These are phyloP conservation scores for Alternaria gaisen DNA, from an alignment of 2,329 filamentous ascomycete species.

Conservation along the genomic window DNA sequence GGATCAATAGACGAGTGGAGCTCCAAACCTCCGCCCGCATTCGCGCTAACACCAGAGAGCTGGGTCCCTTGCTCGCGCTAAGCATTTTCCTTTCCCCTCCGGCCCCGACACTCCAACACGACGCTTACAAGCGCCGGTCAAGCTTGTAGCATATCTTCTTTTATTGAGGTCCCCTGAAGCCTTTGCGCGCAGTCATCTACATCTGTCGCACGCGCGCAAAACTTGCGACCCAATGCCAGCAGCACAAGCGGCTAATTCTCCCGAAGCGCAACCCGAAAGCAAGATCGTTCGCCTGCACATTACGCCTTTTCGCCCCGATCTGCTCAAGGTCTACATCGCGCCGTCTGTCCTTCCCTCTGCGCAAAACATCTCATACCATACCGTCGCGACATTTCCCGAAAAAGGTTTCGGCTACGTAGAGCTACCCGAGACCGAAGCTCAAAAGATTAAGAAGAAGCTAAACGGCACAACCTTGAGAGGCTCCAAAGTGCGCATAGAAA, in stretches of 20 bases:
- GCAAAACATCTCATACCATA: constrained; percentile 87
- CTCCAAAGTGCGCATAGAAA: constrained; percentile 83
- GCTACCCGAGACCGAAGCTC: constrained; percentile 79
- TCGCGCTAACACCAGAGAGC: constrained; percentile 24
- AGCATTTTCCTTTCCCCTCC: constrained; percentile 47
- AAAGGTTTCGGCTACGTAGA: constrained; percentile 90
- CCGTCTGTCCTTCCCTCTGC: constrained; percentile 71
- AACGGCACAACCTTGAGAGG: constrained; percentile 88
- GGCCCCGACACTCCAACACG: constrained; percentile 18
- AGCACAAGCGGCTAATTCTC: constrained; percentile 36
- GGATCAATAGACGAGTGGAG: constrained; percentile 15
- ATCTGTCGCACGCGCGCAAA: constrained; percentile 27
- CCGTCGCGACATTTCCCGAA: constrained; percentile 86
- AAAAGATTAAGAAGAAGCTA: constrained; percentile 90
- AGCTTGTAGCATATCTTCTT: constrained; percentile 12
- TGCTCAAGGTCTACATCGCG: constrained; percentile 77
- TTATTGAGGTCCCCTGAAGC: background rate
- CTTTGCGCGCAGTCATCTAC: constrained; percentile 9
- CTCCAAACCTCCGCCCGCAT: constrained; percentile 26
- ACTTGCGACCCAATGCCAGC: constrained; percentile 44
- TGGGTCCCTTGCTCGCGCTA: constrained; percentile 36
- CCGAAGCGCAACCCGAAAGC: constrained; percentile 27
- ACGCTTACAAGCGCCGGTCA: constrained; percentile 23
- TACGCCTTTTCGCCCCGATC: constrained; percentile 79
- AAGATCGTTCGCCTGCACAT: constrained; percentile 76